phyloP scores from a whole-genome alignment of 78 protist species.

The Abeoforma whisleri region DNA sequence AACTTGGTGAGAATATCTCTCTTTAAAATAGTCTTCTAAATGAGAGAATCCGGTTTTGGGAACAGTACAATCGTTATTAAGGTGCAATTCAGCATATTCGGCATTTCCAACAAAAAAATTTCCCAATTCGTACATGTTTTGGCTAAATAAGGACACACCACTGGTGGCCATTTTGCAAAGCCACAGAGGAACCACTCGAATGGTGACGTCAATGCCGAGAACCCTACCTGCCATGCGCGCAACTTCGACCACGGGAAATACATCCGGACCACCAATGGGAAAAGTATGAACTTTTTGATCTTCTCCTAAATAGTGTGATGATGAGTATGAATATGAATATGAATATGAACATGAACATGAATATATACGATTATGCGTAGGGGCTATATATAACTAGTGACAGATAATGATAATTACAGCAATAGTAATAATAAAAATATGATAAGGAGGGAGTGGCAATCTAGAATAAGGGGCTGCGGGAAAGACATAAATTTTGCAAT shows the following conservation, averaged over 20 bases:
- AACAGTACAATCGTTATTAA: slow-evolving; percentile 14
- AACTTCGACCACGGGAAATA: neutral
- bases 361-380: too few species aligned
- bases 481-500: too few species aligned
- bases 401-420: too few species aligned
- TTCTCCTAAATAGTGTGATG: too few species aligned
- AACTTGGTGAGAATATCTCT: neutral
- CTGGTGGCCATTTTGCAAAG: neutral
- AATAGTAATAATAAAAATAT: too few species aligned
- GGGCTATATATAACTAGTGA: too few species aligned
- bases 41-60: neutral
- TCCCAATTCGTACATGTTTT: neutral
- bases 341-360: too few species aligned
- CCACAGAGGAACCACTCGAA: neutral
- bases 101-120: slow-evolving; percentile 11
- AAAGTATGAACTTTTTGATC: too few species aligned
- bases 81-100: neutral
- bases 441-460: too few species aligned
- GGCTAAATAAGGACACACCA: neutral
- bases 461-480: too few species aligned
- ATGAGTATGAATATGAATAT: too few species aligned
- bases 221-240: neutral
- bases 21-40: neutral
- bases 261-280: slow-evolving; percentile 13
- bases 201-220: neutral